Evolutionary conservation across 495 filamentous ascomycete species (phyloP).

Genomic region (Acidiella bohemica): DNA sequence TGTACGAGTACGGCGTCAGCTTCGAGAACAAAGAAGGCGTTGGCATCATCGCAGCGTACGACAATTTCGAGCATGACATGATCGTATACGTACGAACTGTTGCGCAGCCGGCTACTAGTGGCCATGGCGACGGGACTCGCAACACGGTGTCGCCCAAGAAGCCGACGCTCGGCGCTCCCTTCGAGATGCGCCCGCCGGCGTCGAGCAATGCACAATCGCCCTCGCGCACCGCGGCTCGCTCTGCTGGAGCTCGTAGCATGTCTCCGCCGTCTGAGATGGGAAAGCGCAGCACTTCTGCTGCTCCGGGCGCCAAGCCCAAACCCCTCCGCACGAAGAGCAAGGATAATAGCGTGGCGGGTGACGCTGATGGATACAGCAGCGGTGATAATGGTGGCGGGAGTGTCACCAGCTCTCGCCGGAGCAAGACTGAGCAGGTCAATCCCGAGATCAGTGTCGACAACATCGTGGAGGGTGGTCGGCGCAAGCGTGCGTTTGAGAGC

Average conservation of each 20-base stretch:
- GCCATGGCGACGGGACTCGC: conserved; percentile 31
- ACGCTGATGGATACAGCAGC: conserved; percentile 64
- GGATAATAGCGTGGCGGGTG: conserved; percentile 51
- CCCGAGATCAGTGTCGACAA: conserved; percentile 96
- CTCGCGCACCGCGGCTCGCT: conserved; percentile 51
- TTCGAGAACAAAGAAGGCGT: conserved; percentile 81
- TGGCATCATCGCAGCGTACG: conserved; percentile 85
- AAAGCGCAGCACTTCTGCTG: conserved; percentile 64
- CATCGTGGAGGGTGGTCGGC: conserved; percentile 88
- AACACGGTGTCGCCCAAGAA: conserved; percentile 26
- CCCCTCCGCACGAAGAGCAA: conserved; percentile 54
- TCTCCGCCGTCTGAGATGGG: conserved; percentile 63
- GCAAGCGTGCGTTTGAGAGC: conserved; percentile 93
- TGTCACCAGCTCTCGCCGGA: conserved; percentile 52
- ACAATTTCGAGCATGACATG: conserved; percentile 85
- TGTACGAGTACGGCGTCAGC: conserved; percentile 73
- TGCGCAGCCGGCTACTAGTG: conserved; percentile 32
- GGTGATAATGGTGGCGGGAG: conserved; percentile 65
- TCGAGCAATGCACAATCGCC: conserved; percentile 42
- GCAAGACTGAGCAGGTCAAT: conserved; percentile 67
- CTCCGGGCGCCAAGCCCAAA: conserved; percentile 43
- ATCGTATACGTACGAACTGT: conserved; percentile 78
- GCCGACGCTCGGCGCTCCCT: conserved; percentile 26
- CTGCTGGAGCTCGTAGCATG: conserved; percentile 63
- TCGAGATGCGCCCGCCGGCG: conserved; percentile 34